Base-by-base conservation (phyloP, 2,329 filamentous ascomycete genomes). In the Cladosporium sp. region DNA sequence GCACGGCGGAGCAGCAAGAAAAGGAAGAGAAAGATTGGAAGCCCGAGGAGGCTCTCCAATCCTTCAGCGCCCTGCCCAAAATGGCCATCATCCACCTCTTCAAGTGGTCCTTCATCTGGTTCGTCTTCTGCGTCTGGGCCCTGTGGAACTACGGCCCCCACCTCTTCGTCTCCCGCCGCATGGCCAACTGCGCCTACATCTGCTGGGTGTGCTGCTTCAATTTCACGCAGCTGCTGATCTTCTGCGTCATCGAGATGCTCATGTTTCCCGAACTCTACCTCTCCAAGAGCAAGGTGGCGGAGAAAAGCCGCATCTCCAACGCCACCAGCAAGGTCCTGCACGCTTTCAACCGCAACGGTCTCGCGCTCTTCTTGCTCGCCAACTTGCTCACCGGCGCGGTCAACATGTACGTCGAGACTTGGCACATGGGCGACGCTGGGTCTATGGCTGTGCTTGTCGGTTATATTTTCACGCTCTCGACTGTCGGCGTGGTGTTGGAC, bases 121-220 rank as follows among this genome's bases (percentile, higher is more conserved):
- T 73, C 0, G 73, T 95, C 11, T 96, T 90, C 70, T 73, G 80
- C 44, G 60, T 89, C 20, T 79, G 82, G 29, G 89, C 86, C 1
- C 80, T 78, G 60, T 67, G 64, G 64, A 85, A 85, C 63, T 85
- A 86, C 57, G 90, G 89, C 5, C 77, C 89, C 27, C 83, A 83
- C 6, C 75, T 95, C 22, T 77, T 77, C 12, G 89, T 96, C 7
- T 97, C 93, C 5, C 85, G 93, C 17, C 85, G 93, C 1, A 75
- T 97, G 51, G 93, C 92, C 7, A 99, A 99, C 63, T 77, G 96
- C 55, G 90, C 93, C 0, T 99, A 99, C 66, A 80, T 97, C 38
- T 75, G 96, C 39, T 97, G 92, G 90, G 86, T 95, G 7, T 80
- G 84, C n/a, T 85, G 89, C 2, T 96, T 93, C 75, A 99, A 97